Base-by-base conservation (phyloP, 2,329 filamentous ascomycete genomes). In the Aspergillus fructus region DNA sequence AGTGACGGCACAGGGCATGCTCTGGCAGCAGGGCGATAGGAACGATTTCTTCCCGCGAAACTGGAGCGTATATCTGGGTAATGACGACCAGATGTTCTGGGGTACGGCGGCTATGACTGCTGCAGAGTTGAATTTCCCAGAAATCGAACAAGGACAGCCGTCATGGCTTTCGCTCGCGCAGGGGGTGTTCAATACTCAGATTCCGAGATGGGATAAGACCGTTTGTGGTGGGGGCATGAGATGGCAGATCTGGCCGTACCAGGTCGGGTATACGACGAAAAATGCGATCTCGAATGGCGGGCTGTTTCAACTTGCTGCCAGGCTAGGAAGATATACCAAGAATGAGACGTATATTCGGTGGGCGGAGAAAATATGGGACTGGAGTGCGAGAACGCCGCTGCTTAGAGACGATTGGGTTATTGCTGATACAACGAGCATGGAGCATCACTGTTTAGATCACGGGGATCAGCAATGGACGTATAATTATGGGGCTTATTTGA, bases 201-300 rank as follows among this genome's bases (percentile, higher is more conserved):
- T 85, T 3, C 76, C 76, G 6, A 84, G 90, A 30, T 93, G 90
- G 88, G 88, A 94, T 64, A 78, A 76, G 6, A 69, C 76, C 0
- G 80, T 77, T 3, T 96, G 91, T 73, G 78, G 77, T 55, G 91
- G 91, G 58, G 91, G 91, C 15, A 75, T 96, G 64, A 85, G 89
- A 62, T 96, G 92, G 92, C 91, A 96, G 76, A 89, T 96, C 60
- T 93, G 88, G 76, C 81, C 84, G 12, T 90, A 87, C 76, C 92
- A 92, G 76, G 84, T 81, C 56, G 90, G 90, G 5, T 85, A 79
- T 64, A 74, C 75, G 53, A 85, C 83, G 64, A 85, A 85, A 63
- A 85, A 85, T 63, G 78, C 79, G 21, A 81, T 85, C 60, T 82
- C 80, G 12, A 85, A 85, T 61, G 83, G 83, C 3, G 82, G 78